Evolutionary conservation across 2,329 filamentous ascomycete species (phyloP).

Genomic region (Sporothrix brasiliensis): DNA sequence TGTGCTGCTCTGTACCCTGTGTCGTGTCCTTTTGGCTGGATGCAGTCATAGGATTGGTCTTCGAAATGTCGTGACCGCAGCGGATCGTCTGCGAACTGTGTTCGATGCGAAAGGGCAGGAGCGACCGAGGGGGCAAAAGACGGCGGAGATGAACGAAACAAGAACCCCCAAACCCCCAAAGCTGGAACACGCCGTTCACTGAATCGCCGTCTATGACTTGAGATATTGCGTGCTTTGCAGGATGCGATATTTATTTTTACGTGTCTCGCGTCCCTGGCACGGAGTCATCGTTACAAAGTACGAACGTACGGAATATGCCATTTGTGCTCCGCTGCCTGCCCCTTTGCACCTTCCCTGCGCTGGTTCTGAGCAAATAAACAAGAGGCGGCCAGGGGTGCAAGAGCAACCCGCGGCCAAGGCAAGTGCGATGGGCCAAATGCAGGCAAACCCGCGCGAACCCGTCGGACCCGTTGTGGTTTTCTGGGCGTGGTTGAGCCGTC

Average conservation of each 20-base stretch:
- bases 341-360: constrained; percentile 15
- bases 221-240: constrained; percentile 17
- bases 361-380: constrained; percentile 4
- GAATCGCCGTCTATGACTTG: constrained; percentile 7
- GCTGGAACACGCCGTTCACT: constrained; percentile 18
- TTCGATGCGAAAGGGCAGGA: constrained; percentile 21
- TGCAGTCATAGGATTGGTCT: neutral
- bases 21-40: neutral
- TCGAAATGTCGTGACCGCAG: constrained; percentile 1
- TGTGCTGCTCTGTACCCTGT: too few species aligned
- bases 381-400: constrained; percentile 1
- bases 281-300: neutral
- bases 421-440: constrained; percentile 8
- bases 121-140: constrained; percentile 7
- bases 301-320: too few species aligned
- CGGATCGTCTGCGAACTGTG: neutral
- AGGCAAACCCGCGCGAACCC: constrained; percentile 17
- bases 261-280: constrained; percentile 11
- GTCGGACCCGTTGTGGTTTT: constrained; percentile 1
- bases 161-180: constrained; percentile 12
- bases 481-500: neutral
- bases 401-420: neutral
- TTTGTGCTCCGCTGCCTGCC: neutral
- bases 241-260: constrained; percentile 19
- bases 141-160: neutral